Evolutionary conservation across 768 basidiomycete species (phyloP), one percentile per base, ranked within the genome.

Genomic region (Pulveroboletus sp.): DNA sequence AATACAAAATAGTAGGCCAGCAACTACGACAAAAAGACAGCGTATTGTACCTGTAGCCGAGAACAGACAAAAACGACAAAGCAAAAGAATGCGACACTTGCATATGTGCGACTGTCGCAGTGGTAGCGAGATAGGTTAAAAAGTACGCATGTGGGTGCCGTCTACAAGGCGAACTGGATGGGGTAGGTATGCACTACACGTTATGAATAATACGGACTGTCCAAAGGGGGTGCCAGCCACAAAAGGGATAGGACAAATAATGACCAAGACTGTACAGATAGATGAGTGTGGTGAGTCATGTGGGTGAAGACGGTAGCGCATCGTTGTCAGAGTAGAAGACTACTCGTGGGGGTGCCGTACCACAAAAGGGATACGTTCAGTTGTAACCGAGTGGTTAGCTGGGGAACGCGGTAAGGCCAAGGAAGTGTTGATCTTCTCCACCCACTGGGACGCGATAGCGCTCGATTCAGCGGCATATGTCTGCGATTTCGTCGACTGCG

Each of bases 401-500:
- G 0, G 61, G 14, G 52, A 43, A 35, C 36, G 39, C 21, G 58
- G 59, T 47, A 30, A 66, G 37, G n/a, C 49, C 59, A 48, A 60
- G 56, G 65, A 64, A 17, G 61, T 48, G 33, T 73, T 69, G 41
- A 77, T 73, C 57, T 69, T 74, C 36, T 70, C 61, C 11, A 71
- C 63, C 75, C 76, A 77, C 10, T 53, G 59, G 6, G 64, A 58
- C 18, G 71, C 68, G 5, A 71, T 36, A 5, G 55, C 27, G 1
- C 71, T 50, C 49, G 74, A 71, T 47, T 64, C 61, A 6, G 73
- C 70, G 18, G 73, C 73, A 54, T 76, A 79, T 18, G 68, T 68
- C 50, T 71, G 71, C 27, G 69, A 73, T 58, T 76, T 81, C 7
- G 75, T 69, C 18, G 74, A 67, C 81, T 82, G 18, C 11, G 36